A percentile compares a stretch with the other conserved stretches of the same genome.
These are phyloP conservation scores for Eutrema heterophyllum DNA, from an alignment of 345 rosid genomes.

Conservation along the genomic window DNA sequence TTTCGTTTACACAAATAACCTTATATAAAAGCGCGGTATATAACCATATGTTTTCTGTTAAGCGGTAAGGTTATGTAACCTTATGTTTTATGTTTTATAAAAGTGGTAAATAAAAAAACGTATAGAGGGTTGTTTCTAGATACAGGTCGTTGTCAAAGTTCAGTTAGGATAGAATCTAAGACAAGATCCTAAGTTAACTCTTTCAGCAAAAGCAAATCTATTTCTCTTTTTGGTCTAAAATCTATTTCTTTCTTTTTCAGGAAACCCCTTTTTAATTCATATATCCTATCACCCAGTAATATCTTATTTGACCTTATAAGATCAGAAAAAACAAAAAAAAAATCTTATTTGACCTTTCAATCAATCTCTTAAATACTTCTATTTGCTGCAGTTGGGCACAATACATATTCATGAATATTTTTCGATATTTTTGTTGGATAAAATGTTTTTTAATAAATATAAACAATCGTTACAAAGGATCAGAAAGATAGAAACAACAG, in stretches of 20 bases:
- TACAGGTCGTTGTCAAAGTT: conserved; percentile 30
- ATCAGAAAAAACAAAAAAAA: too few relatives aligned
- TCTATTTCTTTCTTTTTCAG: conserved; percentile 28
- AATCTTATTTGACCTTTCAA: neutral
- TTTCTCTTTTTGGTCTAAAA: too few relatives aligned
- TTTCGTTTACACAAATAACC: neutral
- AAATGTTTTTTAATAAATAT: too few relatives aligned
- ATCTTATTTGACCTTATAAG: neutral
- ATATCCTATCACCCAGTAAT: neutral
- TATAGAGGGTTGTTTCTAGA: conserved; percentile 33
- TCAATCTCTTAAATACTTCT: neutral
- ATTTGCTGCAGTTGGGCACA: neutral
- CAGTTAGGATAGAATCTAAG: conserved; percentile 35
- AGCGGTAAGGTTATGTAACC: neutral
- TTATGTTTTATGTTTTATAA: neutral
- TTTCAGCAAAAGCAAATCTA: conserved; percentile 34
- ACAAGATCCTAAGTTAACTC: conserved; percentile 40
- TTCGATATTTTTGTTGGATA: neutral
- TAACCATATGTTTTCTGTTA: neutral
- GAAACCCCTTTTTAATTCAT: conserved; percentile 10
- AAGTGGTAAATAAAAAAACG: conserved; percentile 10
- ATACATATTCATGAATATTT: neutral
- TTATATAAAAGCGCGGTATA: neutral
- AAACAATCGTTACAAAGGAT: too few relatives aligned
- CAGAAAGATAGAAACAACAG: too few relatives aligned